Conservation (phyloP, 2,329 filamentous ascomycete genomes). For the Claviceps maximensis region DNA sequence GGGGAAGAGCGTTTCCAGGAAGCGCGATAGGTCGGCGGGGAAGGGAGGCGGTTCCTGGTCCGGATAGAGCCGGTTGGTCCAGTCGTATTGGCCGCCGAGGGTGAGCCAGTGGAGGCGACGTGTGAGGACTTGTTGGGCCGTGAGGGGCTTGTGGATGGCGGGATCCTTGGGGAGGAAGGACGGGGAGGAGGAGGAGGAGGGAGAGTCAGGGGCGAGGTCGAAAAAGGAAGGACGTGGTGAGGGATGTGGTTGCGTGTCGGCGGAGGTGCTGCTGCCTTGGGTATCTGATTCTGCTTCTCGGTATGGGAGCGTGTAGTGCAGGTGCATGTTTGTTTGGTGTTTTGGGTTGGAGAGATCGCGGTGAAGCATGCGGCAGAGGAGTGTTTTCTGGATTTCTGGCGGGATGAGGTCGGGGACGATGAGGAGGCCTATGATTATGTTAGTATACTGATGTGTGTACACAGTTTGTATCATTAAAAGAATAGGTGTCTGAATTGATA, state of each 20-base stretch:
- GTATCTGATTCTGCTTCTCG: conserved; percentile 18
- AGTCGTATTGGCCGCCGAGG: conserved; percentile 90
- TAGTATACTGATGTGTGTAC: no score
- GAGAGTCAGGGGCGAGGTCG: conserved; percentile 31
- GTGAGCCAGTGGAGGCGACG: conserved; percentile 88
- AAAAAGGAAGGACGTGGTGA: conserved; percentile 50
- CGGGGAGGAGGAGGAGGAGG: conserved; percentile 42
- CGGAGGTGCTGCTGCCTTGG: neutral
- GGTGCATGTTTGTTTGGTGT: conserved; percentile 83
- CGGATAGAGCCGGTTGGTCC: conserved; percentile 79
- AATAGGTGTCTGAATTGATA: no score
- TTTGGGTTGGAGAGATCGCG: conserved; percentile 56
- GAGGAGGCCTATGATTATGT: conserved; percentile 63
- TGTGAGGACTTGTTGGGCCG: conserved; percentile 55
- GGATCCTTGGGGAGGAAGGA: conserved; percentile 56
- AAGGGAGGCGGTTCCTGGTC: conserved; percentile 54
- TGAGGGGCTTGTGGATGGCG: conserved; percentile 59
- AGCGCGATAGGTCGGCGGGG: conserved; percentile 54
- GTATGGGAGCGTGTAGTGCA: conserved; percentile 53
- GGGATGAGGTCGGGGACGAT: conserved; percentile 67
- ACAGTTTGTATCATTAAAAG: no score
- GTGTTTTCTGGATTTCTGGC: conserved; percentile 48
- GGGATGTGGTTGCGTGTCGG: conserved; percentile 17
- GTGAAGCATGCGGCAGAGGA: conserved; percentile 66
- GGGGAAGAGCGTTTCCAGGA: conserved; percentile 61